Conservation (phyloP, 768 basidiomycete species). For the Pisolithus tinctorius region DNA sequence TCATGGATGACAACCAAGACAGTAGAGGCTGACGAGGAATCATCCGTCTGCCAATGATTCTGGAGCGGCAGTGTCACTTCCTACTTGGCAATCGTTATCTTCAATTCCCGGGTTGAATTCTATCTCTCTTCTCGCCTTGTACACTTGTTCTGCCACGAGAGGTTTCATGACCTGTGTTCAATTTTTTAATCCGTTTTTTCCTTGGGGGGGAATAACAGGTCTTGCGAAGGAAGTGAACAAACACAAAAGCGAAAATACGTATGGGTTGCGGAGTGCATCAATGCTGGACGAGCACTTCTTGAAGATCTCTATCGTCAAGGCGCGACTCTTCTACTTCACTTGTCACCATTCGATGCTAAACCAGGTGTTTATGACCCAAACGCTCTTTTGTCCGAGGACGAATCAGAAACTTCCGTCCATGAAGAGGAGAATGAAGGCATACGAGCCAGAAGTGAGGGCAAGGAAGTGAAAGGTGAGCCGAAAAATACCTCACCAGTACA, state of each 20-base stretch:
- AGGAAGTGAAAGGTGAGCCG: conserved; percentile 23
- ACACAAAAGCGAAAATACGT: conserved; percentile 74
- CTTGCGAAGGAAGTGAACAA: conserved; percentile 52
- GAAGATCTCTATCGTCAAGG: conserved; percentile 87
- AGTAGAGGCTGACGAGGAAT: no score
- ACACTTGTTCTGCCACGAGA: conserved; percentile 24
- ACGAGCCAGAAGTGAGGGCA: conserved; percentile 21
- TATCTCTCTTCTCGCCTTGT: conserved; percentile 73
- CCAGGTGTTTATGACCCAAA: conserved; percentile 72
- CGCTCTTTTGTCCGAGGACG: conserved; percentile 19
- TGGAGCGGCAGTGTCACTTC: no score
- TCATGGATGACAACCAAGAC: no score
- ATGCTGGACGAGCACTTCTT: conserved; percentile 74
- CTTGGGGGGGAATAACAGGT: conserved; percentile 70
- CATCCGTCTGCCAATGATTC: no score
- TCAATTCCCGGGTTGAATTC: conserved; percentile 46
- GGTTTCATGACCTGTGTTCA: conserved; percentile 72
- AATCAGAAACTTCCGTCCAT: conserved; percentile 21
- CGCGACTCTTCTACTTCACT: conserved; percentile 81
- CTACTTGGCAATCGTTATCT: no score
- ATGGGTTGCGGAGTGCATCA: conserved; percentile 96
- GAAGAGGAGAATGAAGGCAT: conserved; percentile 20
- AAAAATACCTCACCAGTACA: conserved; percentile 25
- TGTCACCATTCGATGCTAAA: conserved; percentile 89
- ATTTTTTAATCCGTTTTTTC: conserved; percentile 83